Percentiles rank a stretch among this genome's conserved stretches.
Conservation (phyloP, 495 filamentous ascomycete species). For the Aspergillus ellipticus region DNA sequence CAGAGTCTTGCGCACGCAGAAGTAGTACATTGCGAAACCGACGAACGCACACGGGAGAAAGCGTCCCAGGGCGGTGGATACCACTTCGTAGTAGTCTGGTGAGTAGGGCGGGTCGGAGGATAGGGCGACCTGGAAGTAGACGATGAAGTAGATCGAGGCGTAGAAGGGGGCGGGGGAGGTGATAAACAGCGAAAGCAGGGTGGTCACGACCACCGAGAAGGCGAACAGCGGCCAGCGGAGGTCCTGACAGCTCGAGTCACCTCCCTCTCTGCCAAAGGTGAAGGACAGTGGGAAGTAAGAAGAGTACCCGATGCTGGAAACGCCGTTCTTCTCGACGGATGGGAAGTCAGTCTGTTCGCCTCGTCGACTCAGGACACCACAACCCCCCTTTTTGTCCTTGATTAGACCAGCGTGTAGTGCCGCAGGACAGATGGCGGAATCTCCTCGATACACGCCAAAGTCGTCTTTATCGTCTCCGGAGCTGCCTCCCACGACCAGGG, state of each 20-base stretch:
- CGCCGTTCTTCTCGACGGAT: constrained; percentile 52
- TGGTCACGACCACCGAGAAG: constrained; percentile 60
- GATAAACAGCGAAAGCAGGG: constrained; percentile 62
- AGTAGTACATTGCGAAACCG: constrained; percentile 66
- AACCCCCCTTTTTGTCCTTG: constrained; percentile 61
- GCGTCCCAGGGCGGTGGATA: constrained; percentile 62
- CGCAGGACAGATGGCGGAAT: constrained; percentile 72
- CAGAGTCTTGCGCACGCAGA: constrained; percentile 49
- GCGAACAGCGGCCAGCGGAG: constrained; percentile 64
- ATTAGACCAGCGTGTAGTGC: constrained; percentile 73
- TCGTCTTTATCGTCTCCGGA: constrained; percentile 33
- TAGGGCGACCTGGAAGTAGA: constrained; percentile 74
- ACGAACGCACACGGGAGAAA: constrained; percentile 71
- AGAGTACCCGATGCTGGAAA: constrained; percentile 61
- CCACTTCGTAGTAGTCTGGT: constrained; percentile 47
- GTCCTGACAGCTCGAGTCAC: constrained; percentile 51
- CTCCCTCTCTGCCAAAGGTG: constrained; percentile 43
- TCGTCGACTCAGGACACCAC: constrained; percentile 62
- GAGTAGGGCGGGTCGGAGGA: constrained; percentile 63
- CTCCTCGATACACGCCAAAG: constrained; percentile 62
- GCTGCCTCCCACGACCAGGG: constrained; percentile 67
- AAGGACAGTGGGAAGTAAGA: constrained; percentile 70
- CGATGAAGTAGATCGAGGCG: constrained; percentile 58
- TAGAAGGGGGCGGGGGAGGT: constrained; percentile 63
- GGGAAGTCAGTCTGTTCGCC: constrained; percentile 57